These are phyloP conservation scores for Thuidium tamariscinum DNA, from an alignment of 225 moss, liverwort and hornwort genomes.

Conservation along the genomic window DNA sequence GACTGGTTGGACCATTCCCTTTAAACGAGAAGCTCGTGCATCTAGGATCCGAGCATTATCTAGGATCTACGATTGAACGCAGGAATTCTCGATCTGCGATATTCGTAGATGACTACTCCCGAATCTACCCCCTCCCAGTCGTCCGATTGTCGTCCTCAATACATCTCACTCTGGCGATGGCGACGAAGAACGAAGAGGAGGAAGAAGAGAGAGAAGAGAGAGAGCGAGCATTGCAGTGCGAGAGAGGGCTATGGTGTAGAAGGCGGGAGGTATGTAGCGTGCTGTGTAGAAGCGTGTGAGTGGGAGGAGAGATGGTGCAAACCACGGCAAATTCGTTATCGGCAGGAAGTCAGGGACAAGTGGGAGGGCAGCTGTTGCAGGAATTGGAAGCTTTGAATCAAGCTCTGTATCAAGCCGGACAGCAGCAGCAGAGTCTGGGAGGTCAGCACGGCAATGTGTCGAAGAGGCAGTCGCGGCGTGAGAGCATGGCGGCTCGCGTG, in stretches of 20 bases:
- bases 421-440: not conserved
- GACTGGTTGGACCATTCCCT: not conserved
- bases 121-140: not conserved
- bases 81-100: not conserved
- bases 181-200: not conserved
- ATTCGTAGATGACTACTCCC: accelerated
- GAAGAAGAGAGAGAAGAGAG: not conserved
- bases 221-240: not conserved
- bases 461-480: conserved; percentile 33
- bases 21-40: not conserved
- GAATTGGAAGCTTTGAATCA: conserved; percentile 95
- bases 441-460: not conserved
- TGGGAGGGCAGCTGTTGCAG: conserved; percentile 63
- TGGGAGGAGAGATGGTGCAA: conserved; percentile 36
- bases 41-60: not conserved
- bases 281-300: not conserved
- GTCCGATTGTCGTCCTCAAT: not conserved
- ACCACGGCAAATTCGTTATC: conserved; percentile 17
- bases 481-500: conserved; percentile 30
- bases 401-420: conserved; percentile 84
- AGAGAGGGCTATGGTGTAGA: not conserved
- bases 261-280: not conserved
- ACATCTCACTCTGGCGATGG: not conserved
- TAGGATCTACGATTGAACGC: not conserved
- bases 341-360: conserved; percentile 23